phyloP scores from a whole-genome alignment of 139 green algal species.

The Deuterostichococcus epilithicus region DNA sequence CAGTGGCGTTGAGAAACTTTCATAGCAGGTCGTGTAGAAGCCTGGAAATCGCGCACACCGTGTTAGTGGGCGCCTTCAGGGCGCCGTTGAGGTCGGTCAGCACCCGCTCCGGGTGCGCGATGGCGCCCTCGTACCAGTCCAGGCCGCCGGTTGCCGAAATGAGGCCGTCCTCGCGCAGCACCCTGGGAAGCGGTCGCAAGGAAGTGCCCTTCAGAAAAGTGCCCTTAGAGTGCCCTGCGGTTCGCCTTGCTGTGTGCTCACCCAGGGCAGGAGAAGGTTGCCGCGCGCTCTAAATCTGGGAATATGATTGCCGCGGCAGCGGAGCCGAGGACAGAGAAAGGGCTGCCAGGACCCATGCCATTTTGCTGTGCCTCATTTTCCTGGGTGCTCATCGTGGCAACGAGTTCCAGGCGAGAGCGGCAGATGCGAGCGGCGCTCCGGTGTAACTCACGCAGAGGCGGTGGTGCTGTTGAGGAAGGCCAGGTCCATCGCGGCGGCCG shows the following conservation, averaged over 20 bases:
- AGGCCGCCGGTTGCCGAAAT: slow-evolving; percentile 14
- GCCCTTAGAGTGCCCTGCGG: too few species aligned
- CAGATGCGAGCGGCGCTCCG: too few species aligned
- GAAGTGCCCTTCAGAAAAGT: neutral
- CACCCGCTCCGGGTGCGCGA: slow-evolving; percentile 59
- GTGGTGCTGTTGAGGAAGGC: neutral
- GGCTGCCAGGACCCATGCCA: too few species aligned
- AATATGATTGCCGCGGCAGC: too few species aligned
- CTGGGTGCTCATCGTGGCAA: too few species aligned
- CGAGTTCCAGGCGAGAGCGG: too few species aligned
- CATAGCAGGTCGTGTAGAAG: neutral
- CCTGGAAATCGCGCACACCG: neutral
- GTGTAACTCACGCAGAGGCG: neutral
- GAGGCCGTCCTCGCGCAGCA: slow-evolving; percentile 39
- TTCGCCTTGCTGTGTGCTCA: too few species aligned
- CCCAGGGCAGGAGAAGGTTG: too few species aligned
- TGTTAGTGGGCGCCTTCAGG: slow-evolving; percentile 13
- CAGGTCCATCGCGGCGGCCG: neutral
- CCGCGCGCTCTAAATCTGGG: too few species aligned
- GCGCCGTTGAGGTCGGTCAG: slow-evolving; percentile 49
- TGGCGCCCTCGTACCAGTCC: slow-evolving; percentile 71
- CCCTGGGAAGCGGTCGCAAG: neutral
- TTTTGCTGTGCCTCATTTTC: too few species aligned
- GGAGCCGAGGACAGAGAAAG: too few species aligned
- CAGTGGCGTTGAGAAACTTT: neutral